Evolutionary conservation across 176 grass and related monocot species (phyloP), one percentile per base, ranked within the genome.

Genomic region (Phoenix roebelenii): DNA sequence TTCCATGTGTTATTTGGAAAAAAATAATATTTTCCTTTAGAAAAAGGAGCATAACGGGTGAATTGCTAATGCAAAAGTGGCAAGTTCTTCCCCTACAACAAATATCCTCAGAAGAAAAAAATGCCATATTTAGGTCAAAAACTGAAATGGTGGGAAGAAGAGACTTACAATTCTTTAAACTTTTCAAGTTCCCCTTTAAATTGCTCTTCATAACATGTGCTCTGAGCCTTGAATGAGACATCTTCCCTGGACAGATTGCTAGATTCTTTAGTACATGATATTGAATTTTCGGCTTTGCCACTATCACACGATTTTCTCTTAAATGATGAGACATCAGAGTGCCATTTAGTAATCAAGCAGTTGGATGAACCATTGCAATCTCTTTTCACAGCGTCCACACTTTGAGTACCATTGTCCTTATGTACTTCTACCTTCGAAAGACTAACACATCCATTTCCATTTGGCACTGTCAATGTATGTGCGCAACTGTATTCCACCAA

Each of bases 141-240:
- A 44, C 9, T 44, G 35, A 44, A 14, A 44, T 44, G 35, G 35
- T 10, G 35, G 9, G 9, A 44, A 44, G 35, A 9, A 44, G 18
- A 73, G 29, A 44, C 94, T 89, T 83, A 98, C 94, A 85, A 62
- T 75, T 98, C 79, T 84, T 81, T 83, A 55, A 89, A 64, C 30
- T 80, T 79, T 26, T 69, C 60, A 65, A 77, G 67, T 76, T 92
- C 79, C 55, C 81, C 69, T 63, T 44, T 35, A 50, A 29, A 81
- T 25, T 23, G 84, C 64, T 74, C 55, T 68, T 48, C 76, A 4
- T 49, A 23, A 58, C 24, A 26, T 15, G 32, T 4, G 54, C 44
- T 76, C 17, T 75, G 54, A 48, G 52, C 54, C 73, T 95, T 71
- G 70, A 17, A 25, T 22, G 52, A 76, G 51, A n/a, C 56, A 23